A percentile compares a stretch with the other conserved stretches of the same genome.
Evolutionary conservation across 2,329 filamentous ascomycete species (phyloP).

Genomic region (Penicillium frequentans): DNA sequence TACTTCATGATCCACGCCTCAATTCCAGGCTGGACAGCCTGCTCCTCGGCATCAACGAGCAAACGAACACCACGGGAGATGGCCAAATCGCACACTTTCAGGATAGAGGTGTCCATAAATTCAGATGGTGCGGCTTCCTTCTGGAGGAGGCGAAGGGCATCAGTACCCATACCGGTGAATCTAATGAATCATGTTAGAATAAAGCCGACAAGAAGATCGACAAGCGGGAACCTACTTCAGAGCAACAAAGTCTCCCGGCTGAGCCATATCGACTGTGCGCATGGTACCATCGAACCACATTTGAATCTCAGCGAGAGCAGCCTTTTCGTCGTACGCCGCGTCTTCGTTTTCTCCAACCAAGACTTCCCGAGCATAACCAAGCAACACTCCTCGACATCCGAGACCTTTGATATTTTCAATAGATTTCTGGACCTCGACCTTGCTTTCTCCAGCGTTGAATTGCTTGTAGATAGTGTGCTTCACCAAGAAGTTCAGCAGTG

Average conservation of each 20-base stretch:
- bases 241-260: constrained; percentile 52
- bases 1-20: constrained; percentile 55
- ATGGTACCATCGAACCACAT: constrained; percentile 56
- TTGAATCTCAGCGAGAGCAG: constrained; percentile 35
- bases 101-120: constrained; percentile 44
- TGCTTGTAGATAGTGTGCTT: constrained; percentile 56
- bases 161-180: constrained; percentile 50
- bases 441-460: constrained; percentile 57
- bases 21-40: constrained; percentile 52
- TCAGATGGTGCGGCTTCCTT: constrained; percentile 40
- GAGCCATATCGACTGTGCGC: constrained; percentile 54
- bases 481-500: constrained; percentile 45
- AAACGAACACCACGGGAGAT: constrained; percentile 46
- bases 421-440: constrained; percentile 48
- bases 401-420: constrained; percentile 48
- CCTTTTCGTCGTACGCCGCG: constrained; percentile 29
- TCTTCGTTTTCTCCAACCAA: constrained; percentile 48
- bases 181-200: constrained; percentile 24
- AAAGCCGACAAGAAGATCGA: neutral
- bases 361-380: constrained; percentile 56
- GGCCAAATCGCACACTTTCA: constrained; percentile 45
- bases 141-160: constrained; percentile 44
- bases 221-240: constrained; percentile 45
- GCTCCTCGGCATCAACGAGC: constrained; percentile 57
- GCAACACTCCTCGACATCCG: constrained; percentile 55